These are phyloP conservation scores for Gardenia jasminoides DNA, from an alignment of 257 asterid species.

Conservation along the genomic window DNA sequence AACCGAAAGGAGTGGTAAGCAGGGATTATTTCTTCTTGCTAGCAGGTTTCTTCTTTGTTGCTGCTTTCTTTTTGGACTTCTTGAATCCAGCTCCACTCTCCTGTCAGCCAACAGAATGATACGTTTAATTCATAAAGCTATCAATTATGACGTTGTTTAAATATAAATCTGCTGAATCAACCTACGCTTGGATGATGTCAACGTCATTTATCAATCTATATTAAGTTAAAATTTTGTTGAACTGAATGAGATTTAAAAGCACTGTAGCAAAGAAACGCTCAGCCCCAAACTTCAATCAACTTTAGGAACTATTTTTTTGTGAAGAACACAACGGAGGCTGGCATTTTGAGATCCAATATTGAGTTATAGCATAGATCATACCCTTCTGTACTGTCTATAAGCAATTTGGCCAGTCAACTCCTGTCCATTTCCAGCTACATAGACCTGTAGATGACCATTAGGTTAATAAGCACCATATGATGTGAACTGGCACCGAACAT, in stretches of 20 bases:
- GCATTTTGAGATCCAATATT: not conserved
- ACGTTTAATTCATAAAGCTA: not conserved
- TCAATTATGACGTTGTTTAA: not conserved
- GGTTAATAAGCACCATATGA: not conserved
- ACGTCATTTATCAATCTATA: not conserved
- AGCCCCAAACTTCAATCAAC: not conserved
- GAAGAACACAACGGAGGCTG: not conserved
- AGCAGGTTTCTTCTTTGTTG: constrained; percentile 38
- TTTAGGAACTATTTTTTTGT: not conserved
- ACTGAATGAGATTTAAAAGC: not conserved
- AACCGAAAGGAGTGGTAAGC: not conserved
- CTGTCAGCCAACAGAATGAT: constrained; percentile 32
- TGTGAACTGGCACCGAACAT: not conserved
- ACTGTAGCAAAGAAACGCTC: not conserved
- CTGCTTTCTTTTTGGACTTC: constrained; percentile 47
- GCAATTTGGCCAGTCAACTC: constrained; percentile 75
- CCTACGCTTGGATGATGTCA: not conserved
- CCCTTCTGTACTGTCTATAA: constrained; percentile 67
- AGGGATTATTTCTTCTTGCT: constrained; percentile 43
- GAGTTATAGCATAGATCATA: constrained; percentile 19
- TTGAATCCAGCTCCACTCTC: constrained; percentile 55
- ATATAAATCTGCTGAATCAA: not conserved
- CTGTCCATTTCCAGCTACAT: constrained; percentile 68
- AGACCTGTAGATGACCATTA: constrained; percentile 54
- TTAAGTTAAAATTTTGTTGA: not conserved